Percentiles rank a stretch among this genome's conserved stretches.
Evolutionary conservation across 176 grass and related monocot species (phyloP).

Genomic region (Pontederia crassipes): DNA sequence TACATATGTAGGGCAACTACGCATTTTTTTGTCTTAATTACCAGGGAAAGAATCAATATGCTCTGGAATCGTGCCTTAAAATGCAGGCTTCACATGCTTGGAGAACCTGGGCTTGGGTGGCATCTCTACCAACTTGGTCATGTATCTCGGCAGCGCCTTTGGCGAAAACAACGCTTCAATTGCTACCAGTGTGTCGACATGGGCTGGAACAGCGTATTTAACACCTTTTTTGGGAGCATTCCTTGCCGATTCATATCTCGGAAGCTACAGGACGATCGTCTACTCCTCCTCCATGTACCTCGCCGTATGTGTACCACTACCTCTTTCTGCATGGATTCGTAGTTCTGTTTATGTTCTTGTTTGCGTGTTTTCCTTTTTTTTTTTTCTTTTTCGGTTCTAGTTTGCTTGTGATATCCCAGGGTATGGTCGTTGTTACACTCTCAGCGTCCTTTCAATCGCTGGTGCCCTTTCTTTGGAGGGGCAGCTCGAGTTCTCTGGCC

Average conservation of each 20-base stretch:
- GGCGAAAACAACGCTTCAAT: slow-evolving; percentile 55
- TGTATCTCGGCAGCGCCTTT: slow-evolving; percentile 53
- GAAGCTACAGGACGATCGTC: slow-evolving; percentile 54
- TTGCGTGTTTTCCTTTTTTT: background rate
- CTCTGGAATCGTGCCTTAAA: background rate
- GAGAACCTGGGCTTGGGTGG: slow-evolving; percentile 23
- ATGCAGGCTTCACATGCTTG: slow-evolving; percentile 56
- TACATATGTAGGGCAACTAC: too few relatives aligned
- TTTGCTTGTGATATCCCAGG: too few relatives aligned
- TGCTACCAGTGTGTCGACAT: slow-evolving; percentile 60
- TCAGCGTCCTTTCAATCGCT: too few relatives aligned
- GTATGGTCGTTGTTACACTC: too few relatives aligned
- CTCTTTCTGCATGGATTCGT: background rate
- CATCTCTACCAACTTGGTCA: slow-evolving; percentile 61
- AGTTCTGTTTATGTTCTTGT: background rate
- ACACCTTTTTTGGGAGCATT: slow-evolving; percentile 57
- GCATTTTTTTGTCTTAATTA: too few relatives aligned
- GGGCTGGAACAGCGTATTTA: slow-evolving; percentile 72
- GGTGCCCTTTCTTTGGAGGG: too few relatives aligned
- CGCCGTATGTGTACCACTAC: slow-evolving; percentile 34
- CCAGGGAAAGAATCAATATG: too few relatives aligned
- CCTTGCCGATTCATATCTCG: slow-evolving; percentile 56
- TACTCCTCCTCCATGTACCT: slow-evolving; percentile 60
- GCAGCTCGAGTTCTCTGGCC: too few relatives aligned
- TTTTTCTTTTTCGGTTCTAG: background rate